Evolutionary conservation across 2,329 filamentous ascomycete species (phyloP).

Genomic region (Colletotrichum limetticola): DNA sequence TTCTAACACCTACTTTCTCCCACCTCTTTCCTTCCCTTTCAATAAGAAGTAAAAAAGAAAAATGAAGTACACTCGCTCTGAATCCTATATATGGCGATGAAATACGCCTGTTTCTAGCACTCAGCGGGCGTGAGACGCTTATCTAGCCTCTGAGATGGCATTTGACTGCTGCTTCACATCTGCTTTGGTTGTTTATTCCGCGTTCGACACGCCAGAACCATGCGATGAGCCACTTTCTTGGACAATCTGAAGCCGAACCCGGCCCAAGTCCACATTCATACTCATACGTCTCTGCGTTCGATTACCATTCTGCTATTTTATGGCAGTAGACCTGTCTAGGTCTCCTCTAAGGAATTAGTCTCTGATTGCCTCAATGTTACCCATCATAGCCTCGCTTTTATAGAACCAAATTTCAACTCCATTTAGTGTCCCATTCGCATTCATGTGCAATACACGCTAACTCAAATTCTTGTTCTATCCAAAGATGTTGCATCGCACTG

Average conservation of each 20-base stretch:
- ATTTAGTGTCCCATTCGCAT: slow-evolving; percentile 49
- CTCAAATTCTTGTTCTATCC: neutral
- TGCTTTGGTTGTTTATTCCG: slow-evolving; percentile 35
- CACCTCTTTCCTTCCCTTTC: too few relatives aligned
- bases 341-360: too few relatives aligned
- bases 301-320: neutral
- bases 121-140: too few relatives aligned
- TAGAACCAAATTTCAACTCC: slow-evolving; percentile 49
- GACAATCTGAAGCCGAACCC: slow-evolving; percentile 40
- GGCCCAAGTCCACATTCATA: slow-evolving; percentile 16
- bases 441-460: slow-evolving; percentile 32
- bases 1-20: too few relatives aligned
- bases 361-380: too few relatives aligned
- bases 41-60: too few relatives aligned
- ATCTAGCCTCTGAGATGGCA: slow-evolving; percentile 43
- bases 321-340: too few relatives aligned
- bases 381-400: slow-evolving; percentile 47
- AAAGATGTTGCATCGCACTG: too few relatives aligned
- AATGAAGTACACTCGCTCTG: too few relatives aligned
- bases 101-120: too few relatives aligned
- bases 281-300: neutral
- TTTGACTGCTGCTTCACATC: neutral
- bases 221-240: slow-evolving; percentile 46
- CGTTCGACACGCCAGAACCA: slow-evolving; percentile 42
- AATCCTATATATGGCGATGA: too few relatives aligned